Evolutionary conservation across 2,329 filamentous ascomycete species (phyloP), one percentile per base, ranked within the genome.

Genomic region (Pestalotiopsis sp.): DNA sequence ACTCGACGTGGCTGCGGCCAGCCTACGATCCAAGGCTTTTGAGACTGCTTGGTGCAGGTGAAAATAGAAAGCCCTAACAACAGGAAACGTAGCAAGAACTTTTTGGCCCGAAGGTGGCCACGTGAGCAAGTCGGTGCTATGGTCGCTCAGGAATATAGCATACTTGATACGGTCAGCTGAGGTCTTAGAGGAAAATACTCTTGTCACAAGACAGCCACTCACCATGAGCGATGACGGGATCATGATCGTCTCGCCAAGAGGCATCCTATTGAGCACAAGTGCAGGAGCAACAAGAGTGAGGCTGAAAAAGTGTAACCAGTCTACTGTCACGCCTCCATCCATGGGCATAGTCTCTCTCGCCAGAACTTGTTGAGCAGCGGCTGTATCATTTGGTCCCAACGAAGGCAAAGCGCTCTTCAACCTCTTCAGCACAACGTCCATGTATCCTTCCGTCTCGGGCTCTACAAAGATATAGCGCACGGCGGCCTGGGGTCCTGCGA

Each of bases 281-380:
- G 88, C 84, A 11, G 91, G 83, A 0, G 89, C 91, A 68, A 94
- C 91, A 6, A 92, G 81, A 1, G 91, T 89, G 3, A 93, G 77
- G 1, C 75, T 61, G 44, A 72, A 64, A 26, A 76, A 70, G 61
- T 73, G 71, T 26, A 74, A 9, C 5, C 74, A 22, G 62, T 76
- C 72, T 17, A 77, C 58, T 0, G 69, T 20, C 2, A 52, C 63
- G 4, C 65, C 68, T 58, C 71, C 48, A 38, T 30, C 22, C 30
- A 48, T 17, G 24, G 52, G 13, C 14, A 52, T 40, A 40, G 35
- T 65, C 26, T 26, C 14, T 24, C 26, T 52, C 20, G 7, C 26
- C 35, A 59, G 30, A 20, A 63, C 22, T 20, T 56, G 26, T 9
- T 35, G 40, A 13, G 48, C 44, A 7, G 64, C 20, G 26, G 58